A percentile compares a stretch with the other conserved stretches of the same genome.
Evolutionary conservation across 2,329 filamentous ascomycete genomes (phyloP).

Genomic region (Paramyrothecium roridum): DNA sequence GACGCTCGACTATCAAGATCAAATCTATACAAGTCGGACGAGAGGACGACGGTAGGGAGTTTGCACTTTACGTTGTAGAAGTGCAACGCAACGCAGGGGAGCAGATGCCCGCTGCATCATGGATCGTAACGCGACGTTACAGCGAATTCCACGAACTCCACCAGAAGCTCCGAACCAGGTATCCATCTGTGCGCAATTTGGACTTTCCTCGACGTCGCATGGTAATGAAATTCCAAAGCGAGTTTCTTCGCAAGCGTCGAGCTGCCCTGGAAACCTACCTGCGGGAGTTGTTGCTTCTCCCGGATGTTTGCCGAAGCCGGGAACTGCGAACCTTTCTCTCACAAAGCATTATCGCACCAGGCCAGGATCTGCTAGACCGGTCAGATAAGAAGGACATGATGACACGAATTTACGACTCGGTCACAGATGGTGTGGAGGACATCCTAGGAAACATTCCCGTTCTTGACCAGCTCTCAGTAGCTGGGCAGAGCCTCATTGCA

Average conservation of each 20-base stretch:
- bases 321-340: conserved; percentile 92
- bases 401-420: conserved; percentile 90
- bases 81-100: conserved; percentile 88
- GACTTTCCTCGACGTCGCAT: conserved; percentile 91
- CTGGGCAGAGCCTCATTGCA: conserved; percentile 86
- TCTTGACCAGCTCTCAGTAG: conserved; percentile 87
- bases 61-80: conserved; percentile 88
- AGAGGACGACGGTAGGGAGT: conserved; percentile 91
- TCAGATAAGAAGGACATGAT: conserved; percentile 84
- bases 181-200: conserved; percentile 81
- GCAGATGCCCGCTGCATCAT: conserved; percentile 93
- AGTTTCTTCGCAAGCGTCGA: conserved; percentile 88
- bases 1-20: conserved; percentile 83
- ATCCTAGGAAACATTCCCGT: conserved; percentile 95
- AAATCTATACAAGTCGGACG: conserved; percentile 89
- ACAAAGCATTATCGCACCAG: conserved; percentile 72
- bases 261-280: conserved; percentile 83
- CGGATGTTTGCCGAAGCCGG: conserved; percentile 89
- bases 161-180: conserved; percentile 79
- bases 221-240: conserved; percentile 94
- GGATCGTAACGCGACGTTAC: conserved; percentile 89
- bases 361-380: conserved; percentile 52
- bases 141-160: conserved; percentile 97
- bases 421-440: conserved; percentile 97
- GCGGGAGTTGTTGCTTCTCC: conserved; percentile 74